A percentile compares a stretch with the other conserved stretches of the same genome.
Conservation (phyloP, 2,329 filamentous ascomycete genomes). For the Exophiala sp. region DNA sequence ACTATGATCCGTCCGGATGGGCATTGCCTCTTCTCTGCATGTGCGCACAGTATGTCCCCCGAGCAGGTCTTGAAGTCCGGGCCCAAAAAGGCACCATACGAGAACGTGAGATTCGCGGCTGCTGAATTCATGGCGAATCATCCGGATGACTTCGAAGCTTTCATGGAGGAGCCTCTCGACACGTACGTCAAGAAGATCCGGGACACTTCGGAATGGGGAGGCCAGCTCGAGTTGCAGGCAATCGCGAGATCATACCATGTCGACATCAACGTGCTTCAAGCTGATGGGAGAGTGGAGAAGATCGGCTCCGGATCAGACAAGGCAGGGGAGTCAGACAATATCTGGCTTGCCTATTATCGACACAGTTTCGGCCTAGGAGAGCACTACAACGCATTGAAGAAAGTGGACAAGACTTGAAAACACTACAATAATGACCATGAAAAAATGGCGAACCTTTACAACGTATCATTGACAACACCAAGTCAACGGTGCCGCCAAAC, state of each 20-base stretch:
- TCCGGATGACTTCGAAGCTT: slow-evolving; percentile 77
- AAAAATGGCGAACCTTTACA: not conserved
- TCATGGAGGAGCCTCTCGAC: slow-evolving; percentile 76
- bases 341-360: slow-evolving; percentile 94
- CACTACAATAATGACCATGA: not conserved
- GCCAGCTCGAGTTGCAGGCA: slow-evolving; percentile 83
- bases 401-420: slow-evolving; percentile 9
- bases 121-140: slow-evolving; percentile 73
- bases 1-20: slow-evolving; percentile 83
- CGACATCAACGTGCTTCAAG: slow-evolving; percentile 78
- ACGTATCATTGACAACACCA: not conserved
- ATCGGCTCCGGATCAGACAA: slow-evolving; percentile 55
- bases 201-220: slow-evolving; percentile 93
- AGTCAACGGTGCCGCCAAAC: slow-evolving; percentile 40
- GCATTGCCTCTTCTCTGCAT: slow-evolving; percentile 88
- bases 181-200: slow-evolving; percentile 72
- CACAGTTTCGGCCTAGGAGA: slow-evolving; percentile 93
- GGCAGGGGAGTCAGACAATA: slow-evolving; percentile 36
- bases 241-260: slow-evolving; percentile 76
- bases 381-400: slow-evolving; percentile 87
- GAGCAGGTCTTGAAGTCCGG: slow-evolving; percentile 15
- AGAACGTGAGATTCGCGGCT: slow-evolving; percentile 64
- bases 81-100: slow-evolving; percentile 52
- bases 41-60: slow-evolving; percentile 71
- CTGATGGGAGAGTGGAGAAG: slow-evolving; percentile 72